Conservation (phyloP, 2,329 filamentous ascomycete genomes). For the Lasiodiplodia sp. region DNA sequence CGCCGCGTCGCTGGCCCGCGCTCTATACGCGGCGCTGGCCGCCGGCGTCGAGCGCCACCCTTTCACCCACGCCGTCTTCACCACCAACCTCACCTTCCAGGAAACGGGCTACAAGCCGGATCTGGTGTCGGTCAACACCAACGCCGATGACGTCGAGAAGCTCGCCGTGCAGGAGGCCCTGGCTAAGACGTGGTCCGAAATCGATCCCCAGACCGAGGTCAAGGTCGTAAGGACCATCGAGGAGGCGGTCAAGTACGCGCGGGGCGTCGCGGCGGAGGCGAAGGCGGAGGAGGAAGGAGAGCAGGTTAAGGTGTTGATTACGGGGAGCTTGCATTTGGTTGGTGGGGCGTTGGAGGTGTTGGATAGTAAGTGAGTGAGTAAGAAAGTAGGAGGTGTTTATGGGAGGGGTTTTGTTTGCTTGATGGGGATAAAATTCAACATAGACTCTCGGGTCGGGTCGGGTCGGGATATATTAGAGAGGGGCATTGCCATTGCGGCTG, state of each 20-base stretch:
- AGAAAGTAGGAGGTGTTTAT: neutral
- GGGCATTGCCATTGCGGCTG: too few species aligned
- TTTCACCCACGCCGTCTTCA: slow-evolving; percentile 81
- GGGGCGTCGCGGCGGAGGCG: slow-evolving; percentile 46
- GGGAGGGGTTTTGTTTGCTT: too few species aligned
- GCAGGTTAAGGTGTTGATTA: slow-evolving; percentile 70
- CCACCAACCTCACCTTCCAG: slow-evolving; percentile 75
- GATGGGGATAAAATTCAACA: too few species aligned
- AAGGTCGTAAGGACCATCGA: slow-evolving; percentile 71
- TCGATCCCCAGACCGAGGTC: slow-evolving; percentile 53
- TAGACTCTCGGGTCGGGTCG: too few species aligned
- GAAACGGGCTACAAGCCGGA: slow-evolving; percentile 68
- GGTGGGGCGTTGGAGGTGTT: slow-evolving; percentile 79
- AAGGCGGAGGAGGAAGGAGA: slow-evolving; percentile 39
- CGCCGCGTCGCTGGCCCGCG: slow-evolving; percentile 68
- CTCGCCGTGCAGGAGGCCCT: slow-evolving; percentile 73
- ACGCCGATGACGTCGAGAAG: slow-evolving; percentile 63
- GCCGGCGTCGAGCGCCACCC: slow-evolving; percentile 46
- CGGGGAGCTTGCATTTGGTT: slow-evolving; percentile 84
- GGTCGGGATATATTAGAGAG: too few species aligned
- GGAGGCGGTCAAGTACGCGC: slow-evolving; percentile 69
- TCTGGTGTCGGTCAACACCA: slow-evolving; percentile 68
- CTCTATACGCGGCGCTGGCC: slow-evolving; percentile 66
- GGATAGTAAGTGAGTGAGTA: slow-evolving; percentile 50
- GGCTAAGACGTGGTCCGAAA: slow-evolving; percentile 63